Conservation (phyloP, 345 rosid species). For the Salix exigua region DNA sequence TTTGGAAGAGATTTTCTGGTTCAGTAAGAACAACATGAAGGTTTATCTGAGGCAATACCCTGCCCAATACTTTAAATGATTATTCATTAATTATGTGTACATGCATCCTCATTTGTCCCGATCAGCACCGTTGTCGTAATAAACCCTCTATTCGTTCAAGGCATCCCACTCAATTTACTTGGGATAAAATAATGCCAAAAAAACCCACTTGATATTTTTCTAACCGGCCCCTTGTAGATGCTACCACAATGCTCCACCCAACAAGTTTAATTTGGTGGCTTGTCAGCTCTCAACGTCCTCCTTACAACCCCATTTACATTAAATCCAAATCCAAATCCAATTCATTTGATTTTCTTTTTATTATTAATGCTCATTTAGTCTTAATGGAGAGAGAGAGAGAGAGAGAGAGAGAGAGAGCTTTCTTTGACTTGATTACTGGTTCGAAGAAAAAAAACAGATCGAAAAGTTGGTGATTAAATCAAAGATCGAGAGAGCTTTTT, state of each 20-base stretch:
- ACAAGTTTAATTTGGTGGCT: conserved; percentile 14
- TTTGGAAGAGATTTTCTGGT: not conserved
- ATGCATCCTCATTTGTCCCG: not conserved
- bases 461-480: not conserved
- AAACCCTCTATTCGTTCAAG: not conserved
- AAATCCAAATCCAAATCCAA: not conserved
- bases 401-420: not conserved
- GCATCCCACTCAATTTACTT: not conserved
- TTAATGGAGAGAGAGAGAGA: not conserved
- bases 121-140: not conserved
- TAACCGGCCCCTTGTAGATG: not conserved
- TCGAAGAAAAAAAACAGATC: not conserved
- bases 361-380: not conserved
- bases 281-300: conserved; percentile 16
- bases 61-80: too few relatives aligned
- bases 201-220: not conserved
- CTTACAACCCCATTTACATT: not conserved
- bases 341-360: not conserved
- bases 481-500: not conserved
- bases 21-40: not conserved
- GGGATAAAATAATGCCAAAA: not conserved
- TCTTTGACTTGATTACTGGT: not conserved
- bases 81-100: not conserved
- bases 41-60: too few relatives aligned
- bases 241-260: conserved; percentile 1